Evolutionary conservation across 345 rosid genomes (phyloP).

Genomic region (Salix udensis): DNA sequence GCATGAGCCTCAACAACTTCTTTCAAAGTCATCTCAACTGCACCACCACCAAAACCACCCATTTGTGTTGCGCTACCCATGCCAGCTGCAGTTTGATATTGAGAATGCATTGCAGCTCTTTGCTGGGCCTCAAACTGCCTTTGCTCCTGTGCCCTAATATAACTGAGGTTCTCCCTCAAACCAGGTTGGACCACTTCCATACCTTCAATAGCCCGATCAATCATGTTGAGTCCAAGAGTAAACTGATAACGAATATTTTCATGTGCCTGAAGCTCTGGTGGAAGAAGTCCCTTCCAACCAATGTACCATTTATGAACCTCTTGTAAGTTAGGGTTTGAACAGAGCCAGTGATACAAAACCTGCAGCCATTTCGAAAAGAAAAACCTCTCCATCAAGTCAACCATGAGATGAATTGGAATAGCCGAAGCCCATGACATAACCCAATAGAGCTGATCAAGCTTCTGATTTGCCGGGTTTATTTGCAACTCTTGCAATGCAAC

Average conservation of each 20-base stretch:
- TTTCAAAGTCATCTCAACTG: slow-evolving; percentile 55
- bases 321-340: slow-evolving; percentile 60
- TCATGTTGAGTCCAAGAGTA: slow-evolving; percentile 67
- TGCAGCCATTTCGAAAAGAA: slow-evolving; percentile 89
- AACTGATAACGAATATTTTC: slow-evolving; percentile 74
- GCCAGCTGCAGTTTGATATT: slow-evolving; percentile 40
- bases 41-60: slow-evolving; percentile 31
- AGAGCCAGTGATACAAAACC: slow-evolving; percentile 78
- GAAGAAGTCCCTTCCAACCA: slow-evolving; percentile 80
- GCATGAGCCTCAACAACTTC: slow-evolving; percentile 85
- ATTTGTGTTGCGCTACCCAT: slow-evolving; percentile 29
- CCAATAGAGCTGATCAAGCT: slow-evolving; percentile 70
- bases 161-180: slow-evolving; percentile 56
- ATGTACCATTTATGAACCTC: slow-evolving; percentile 75
- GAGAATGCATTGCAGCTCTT: slow-evolving; percentile 49
- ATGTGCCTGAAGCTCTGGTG: slow-evolving; percentile 73
- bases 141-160: slow-evolving; percentile 56
- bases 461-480: slow-evolving; percentile 73
- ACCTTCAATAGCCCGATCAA: slow-evolving; percentile 73
- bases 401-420: slow-evolving; percentile 82
- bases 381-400: slow-evolving; percentile 77
- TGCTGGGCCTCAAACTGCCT: slow-evolving; percentile 67
- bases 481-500: slow-evolving; percentile 74
- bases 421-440: slow-evolving; percentile 82
- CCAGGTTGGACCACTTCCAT: slow-evolving; percentile 68